Evolutionary conservation across 129 eudicot species (phyloP).

Genomic region (Ambrosia artemisiifolia): DNA sequence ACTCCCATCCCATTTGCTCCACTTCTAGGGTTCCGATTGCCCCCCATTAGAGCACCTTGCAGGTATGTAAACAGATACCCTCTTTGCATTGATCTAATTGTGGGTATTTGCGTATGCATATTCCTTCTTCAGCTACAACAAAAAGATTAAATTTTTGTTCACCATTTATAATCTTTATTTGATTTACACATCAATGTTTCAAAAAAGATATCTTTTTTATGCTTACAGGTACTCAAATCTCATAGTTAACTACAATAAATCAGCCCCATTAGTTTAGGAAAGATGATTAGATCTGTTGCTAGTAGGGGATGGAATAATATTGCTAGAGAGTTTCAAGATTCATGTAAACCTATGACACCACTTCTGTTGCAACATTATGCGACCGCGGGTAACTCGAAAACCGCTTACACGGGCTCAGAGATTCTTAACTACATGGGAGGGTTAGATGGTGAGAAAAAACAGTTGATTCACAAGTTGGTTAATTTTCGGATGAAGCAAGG

Average conservation of each 20-base stretch:
- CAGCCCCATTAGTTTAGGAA: neutral
- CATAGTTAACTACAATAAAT: neutral
- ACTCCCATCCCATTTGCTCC: neutral
- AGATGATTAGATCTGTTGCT: conserved; percentile 31
- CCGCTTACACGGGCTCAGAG: conserved; percentile 32
- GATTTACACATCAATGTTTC: neutral
- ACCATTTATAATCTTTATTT: neutral
- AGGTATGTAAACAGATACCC: neutral
- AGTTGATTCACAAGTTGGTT: conserved; percentile 32
- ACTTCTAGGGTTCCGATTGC: conserved; percentile 11
- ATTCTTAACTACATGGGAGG: conserved; percentile 36
- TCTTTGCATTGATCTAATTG: neutral
- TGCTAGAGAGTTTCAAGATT: conserved; percentile 14
- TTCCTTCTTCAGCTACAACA: neutral
- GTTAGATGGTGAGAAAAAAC: conserved; percentile 28
- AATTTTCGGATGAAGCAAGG: conserved; percentile 42
- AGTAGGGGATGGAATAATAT: conserved; percentile 11
- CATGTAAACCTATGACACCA: conserved; percentile 10
- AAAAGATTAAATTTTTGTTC: neutral
- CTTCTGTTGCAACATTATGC: conserved; percentile 22
- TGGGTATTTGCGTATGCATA: neutral
- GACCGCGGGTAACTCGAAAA: conserved; percentile 16
- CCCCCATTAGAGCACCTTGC: neutral
- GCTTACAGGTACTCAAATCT: neutral
- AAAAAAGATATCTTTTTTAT: neutral